Evolutionary conservation across 441 rosid species (phyloP).

Genomic region (Erodium moschatum): DNA sequence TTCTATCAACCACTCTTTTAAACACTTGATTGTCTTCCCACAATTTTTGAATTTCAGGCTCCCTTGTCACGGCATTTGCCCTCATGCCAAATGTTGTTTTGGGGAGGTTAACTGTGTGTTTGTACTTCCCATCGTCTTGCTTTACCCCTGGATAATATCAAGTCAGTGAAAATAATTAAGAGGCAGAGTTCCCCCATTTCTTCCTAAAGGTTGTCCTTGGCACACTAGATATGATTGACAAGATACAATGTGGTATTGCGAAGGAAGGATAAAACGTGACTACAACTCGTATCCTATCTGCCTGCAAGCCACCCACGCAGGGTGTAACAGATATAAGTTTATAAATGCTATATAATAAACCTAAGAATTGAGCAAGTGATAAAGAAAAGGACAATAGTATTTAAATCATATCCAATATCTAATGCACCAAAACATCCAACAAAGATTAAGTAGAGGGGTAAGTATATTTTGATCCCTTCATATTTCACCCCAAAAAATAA

Average conservation of each 20-base stretch:
- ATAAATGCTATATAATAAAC: not conserved
- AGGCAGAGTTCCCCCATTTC: not conserved
- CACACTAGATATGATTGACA: not conserved
- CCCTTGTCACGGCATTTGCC: slow-evolving; percentile 77
- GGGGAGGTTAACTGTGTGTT: slow-evolving; percentile 84
- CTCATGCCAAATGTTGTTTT: slow-evolving; percentile 84
- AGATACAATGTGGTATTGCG: not conserved
- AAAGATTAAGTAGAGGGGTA: not conserved
- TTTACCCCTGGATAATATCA: slow-evolving; percentile 47
- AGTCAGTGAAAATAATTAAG: slow-evolving; percentile 12
- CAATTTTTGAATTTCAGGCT: slow-evolving; percentile 83
- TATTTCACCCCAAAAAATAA: not conserved
- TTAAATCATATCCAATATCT: not conserved
- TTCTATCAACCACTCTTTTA: slow-evolving; percentile 60
- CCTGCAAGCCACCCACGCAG: not conserved
- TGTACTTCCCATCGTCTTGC: slow-evolving; percentile 83
- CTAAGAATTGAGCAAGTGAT: not conserved
- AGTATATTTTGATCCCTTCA: not conserved
- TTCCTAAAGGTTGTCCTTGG: not conserved
- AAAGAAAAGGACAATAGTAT: not conserved
- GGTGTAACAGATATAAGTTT: not conserved
- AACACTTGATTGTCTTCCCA: slow-evolving; percentile 89
- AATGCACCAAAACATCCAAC: not conserved
- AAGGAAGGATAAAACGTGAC: not conserved
- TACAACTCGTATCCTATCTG: not conserved